These are phyloP conservation scores for Coemansia sp. DNA, from an alignment of 192 early-diverging fungal species.

Conservation along the genomic window DNA sequence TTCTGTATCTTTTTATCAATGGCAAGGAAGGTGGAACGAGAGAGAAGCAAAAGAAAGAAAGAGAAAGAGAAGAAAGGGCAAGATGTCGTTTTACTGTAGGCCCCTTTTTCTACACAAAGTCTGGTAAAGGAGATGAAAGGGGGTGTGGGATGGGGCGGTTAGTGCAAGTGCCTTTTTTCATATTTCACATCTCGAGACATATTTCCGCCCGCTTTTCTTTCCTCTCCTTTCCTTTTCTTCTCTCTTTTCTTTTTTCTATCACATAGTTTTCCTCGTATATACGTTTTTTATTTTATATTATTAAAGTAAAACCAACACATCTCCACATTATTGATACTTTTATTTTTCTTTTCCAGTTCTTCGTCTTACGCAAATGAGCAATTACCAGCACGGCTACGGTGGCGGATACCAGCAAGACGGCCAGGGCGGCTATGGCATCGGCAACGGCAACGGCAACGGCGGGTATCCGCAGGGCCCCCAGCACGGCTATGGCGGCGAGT, in stretches of 20 bases:
- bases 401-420: slow-evolving; percentile 3
- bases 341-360: neutral
- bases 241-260: neutral
- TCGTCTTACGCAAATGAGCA: neutral
- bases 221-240: neutral
- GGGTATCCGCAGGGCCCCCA: neutral
- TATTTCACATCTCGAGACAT: too few species aligned
- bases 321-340: too few species aligned
- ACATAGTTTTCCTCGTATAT: slow-evolving; percentile 1
- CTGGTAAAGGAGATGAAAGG: too few species aligned
- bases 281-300: neutral
- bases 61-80: too few species aligned
- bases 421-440: slow-evolving; percentile 10
- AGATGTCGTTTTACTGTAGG: too few species aligned
- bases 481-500: neutral
- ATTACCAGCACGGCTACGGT: slow-evolving; percentile 20
- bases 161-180: neutral
- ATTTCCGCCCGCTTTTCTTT: neutral
- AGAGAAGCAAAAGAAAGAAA: too few species aligned
- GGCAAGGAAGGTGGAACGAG: too few species aligned
- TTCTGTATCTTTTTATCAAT: too few species aligned
- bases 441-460: slow-evolving; percentile 18
- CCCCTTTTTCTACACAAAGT: too few species aligned
- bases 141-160: too few species aligned
- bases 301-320: neutral